phyloP scores from a whole-genome alignment of 2,329 filamentous ascomycete genomes.

The Aspergillus phoenicis region DNA sequence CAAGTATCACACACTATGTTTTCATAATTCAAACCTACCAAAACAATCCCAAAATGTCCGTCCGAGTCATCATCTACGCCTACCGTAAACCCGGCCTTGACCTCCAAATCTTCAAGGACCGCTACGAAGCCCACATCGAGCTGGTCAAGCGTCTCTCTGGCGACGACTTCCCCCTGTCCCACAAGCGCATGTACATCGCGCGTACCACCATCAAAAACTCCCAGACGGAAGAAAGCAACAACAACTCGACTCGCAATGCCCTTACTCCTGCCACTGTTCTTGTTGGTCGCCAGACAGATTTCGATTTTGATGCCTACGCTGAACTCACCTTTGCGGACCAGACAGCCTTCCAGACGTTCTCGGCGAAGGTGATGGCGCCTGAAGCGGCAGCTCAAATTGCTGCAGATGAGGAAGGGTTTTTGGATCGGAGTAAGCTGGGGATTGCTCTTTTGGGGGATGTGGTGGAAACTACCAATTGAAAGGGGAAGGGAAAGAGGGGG shows the following conservation, averaged over 20 bases:
- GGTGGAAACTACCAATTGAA: not conserved
- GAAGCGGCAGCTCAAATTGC: slow-evolving; percentile 22
- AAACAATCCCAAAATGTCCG: not conserved
- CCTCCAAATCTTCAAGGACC: slow-evolving; percentile 23
- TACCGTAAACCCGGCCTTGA: slow-evolving; percentile 26
- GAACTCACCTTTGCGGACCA: slow-evolving; percentile 25
- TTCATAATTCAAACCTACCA: too few species aligned
- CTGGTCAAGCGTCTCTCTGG: slow-evolving; percentile 24
- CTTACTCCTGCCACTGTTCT: slow-evolving; percentile 22
- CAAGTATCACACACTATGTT: too few species aligned
- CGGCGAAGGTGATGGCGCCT: slow-evolving; percentile 17
- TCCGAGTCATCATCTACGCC: not conserved
- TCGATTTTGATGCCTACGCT: slow-evolving; percentile 25
- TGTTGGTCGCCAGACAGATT: slow-evolving; percentile 22
- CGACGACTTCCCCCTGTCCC: slow-evolving; percentile 23
- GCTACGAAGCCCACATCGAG: slow-evolving; percentile 25
- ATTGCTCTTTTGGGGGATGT: not conserved
- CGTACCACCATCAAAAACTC: slow-evolving; percentile 12
- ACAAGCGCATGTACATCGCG: slow-evolving; percentile 24
- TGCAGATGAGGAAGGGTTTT: slow-evolving; percentile 27
- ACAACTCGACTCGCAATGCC: slow-evolving; percentile 13
- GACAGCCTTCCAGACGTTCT: slow-evolving; percentile 19
- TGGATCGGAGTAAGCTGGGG: slow-evolving; percentile 18
- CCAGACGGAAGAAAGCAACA: slow-evolving; percentile 6
- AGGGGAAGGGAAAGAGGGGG: too few species aligned